Evolutionary conservation across 2,329 filamentous ascomycete species (phyloP), one percentile per base, ranked within the genome.

Genomic region (Corynespora cassiicola): DNA sequence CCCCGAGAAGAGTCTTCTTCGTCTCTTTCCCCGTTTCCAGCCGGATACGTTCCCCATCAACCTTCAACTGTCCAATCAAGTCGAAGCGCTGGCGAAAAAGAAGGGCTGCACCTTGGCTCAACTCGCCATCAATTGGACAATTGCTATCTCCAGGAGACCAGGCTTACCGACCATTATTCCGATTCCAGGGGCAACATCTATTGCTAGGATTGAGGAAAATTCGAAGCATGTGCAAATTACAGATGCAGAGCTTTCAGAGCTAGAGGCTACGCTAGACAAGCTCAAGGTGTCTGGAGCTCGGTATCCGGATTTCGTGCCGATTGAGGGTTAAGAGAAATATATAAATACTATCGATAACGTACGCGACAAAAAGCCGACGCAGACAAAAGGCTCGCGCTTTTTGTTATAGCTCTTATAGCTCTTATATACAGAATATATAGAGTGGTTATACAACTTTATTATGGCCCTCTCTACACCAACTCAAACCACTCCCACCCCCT

Each of bases 51-150:
- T 88, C 47, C 69, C 76, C 19, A 72, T 75, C 51, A 88, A 88
- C 62, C 49, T 86, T 7, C 65, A 79, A 56, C 74, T 88, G 3
- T 81, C 81, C 11, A 50, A 72, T 6, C 71, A 78, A 36, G 66
- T 88, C 14, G 68, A 79, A 53, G 66, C 65, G n/a, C 54, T 88
- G 17, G 84, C 85, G 2, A 58, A 69, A 46, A 70, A 71, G 49
- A 86, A 85, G 33, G 65, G 56, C 0, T 77, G 75, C 55, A 84
- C 79, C 0, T 53, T 77, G 2, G 74, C 76, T 1, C 84, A 88
- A 65, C 66, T 88, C 10, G 83, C 83, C 9, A 72, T 88, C 35
- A 75, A 72, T 30, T 88, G 84, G 83, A 62, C 78, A 5, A 52
- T 70, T 25, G 63, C 70, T 0, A 62, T 80, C 26, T 73, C 70